Evolutionary conservation across 345 rosid genomes (phyloP).

Genomic region (Lepidium aucheri): DNA sequence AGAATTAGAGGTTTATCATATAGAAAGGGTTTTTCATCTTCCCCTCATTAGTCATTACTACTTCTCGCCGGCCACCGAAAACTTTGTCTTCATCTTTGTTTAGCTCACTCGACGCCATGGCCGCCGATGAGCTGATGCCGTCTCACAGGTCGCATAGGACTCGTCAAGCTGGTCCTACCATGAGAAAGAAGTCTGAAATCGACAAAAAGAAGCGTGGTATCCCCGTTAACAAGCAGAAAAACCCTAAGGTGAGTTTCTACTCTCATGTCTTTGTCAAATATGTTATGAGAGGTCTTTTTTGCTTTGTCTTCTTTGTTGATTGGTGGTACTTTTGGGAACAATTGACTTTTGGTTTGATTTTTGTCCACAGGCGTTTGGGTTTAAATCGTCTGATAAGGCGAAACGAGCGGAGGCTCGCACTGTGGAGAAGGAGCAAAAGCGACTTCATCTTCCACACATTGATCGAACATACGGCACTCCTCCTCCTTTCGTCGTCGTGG

Average conservation of each 20-base stretch:
- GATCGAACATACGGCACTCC: slow-evolving; percentile 81
- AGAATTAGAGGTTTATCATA: slow-evolving; percentile 2
- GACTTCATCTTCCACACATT: slow-evolving; percentile 65
- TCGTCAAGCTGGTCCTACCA: slow-evolving; percentile 63
- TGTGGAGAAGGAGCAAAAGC: slow-evolving; percentile 80
- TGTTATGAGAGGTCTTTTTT: neutral
- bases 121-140: slow-evolving; percentile 31
- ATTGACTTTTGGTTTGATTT: neutral
- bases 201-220: slow-evolving; percentile 41
- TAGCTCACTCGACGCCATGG: slow-evolving; percentile 29
- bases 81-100: neutral
- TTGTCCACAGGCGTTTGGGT: slow-evolving; percentile 53
- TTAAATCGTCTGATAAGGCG: slow-evolving; percentile 54
- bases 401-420: slow-evolving; percentile 55
- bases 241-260: slow-evolving; percentile 46
- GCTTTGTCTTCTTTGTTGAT: neutral
- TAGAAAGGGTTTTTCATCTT: slow-evolving; percentile 4
- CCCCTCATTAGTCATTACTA: neutral
- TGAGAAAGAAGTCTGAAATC: slow-evolving; percentile 42
- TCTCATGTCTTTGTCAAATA: neutral
- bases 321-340: neutral
- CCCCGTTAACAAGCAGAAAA: slow-evolving; percentile 36
- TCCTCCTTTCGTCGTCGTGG: slow-evolving; percentile 78
- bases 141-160: slow-evolving; percentile 64
- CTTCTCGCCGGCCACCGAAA: slow-evolving; percentile 6